Percentiles rank a stretch among this genome's conserved stretches.
These are phyloP conservation scores for Ascochyta koolunga DNA, from an alignment of 2,329 filamentous ascomycete species.

Conservation along the genomic window DNA sequence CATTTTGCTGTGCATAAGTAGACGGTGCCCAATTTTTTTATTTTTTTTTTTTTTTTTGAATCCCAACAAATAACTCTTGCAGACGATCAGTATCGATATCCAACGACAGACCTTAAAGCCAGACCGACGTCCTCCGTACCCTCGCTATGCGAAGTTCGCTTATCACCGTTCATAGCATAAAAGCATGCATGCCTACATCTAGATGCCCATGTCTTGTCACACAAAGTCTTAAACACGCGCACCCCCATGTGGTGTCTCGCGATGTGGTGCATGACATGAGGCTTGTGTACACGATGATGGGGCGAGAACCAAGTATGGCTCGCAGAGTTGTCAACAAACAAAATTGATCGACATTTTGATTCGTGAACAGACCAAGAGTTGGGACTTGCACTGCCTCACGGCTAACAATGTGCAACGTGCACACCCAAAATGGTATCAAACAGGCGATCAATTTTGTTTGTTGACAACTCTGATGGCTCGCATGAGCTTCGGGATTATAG, in stretches of 20 bases:
- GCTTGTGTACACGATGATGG: neutral
- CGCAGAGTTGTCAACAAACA: no score
- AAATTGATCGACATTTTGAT: no score
- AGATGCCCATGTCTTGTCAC: neutral
- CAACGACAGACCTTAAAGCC: neutral
- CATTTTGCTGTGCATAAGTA: neutral
- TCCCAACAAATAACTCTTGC: slow-evolving; percentile 1
- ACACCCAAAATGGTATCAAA: no score
- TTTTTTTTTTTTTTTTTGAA: neutral
- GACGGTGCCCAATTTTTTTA: neutral
- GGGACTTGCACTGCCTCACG: no score
- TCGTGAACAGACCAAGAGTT: no score
- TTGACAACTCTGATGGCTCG: no score
- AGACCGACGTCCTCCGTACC: neutral
- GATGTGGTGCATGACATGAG: neutral
- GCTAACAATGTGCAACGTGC: no score
- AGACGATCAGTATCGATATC: neutral
- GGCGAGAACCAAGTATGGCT: neutral
- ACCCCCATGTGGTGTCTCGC: neutral
- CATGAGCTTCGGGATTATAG: slow-evolving; percentile 7
- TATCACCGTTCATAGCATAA: slow-evolving; percentile 1
- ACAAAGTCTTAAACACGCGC: slow-evolving; percentile 1
- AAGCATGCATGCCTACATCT: neutral
- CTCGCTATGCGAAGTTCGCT: neutral
- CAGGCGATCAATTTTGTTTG: no score